A percentile compares a stretch with the other conserved stretches of the same genome.
These are phyloP conservation scores for Pseudomonodictys pantanalensis DNA, from an alignment of 495 filamentous ascomycete species.

Conservation along the genomic window DNA sequence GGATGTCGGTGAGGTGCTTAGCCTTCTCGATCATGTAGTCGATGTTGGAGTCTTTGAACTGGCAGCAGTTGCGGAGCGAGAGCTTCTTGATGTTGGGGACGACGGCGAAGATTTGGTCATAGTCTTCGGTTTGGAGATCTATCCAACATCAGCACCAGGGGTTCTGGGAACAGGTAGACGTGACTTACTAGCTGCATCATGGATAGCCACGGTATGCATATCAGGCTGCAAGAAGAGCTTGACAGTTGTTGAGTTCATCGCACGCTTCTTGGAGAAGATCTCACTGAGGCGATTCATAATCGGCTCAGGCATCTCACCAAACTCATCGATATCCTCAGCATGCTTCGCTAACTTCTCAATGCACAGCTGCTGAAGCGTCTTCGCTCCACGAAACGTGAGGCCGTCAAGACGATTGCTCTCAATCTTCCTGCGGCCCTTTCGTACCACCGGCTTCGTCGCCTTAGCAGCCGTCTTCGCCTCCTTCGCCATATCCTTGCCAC, in stretches of 20 bases:
- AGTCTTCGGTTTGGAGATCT: constrained; percentile 73
- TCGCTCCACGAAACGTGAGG: constrained; percentile 63
- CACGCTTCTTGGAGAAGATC: constrained; percentile 74
- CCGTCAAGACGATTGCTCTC: constrained; percentile 81
- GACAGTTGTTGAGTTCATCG: constrained; percentile 66
- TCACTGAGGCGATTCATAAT: constrained; percentile 73
- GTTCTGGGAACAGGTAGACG: constrained; percentile 19
- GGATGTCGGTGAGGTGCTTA: constrained; percentile 56
- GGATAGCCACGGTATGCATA: constrained; percentile 64
- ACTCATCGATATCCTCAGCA: constrained; percentile 75
- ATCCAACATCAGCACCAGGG: neutral
- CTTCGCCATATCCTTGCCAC: constrained; percentile 71
- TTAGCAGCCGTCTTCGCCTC: constrained; percentile 57
- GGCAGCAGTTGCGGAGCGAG: constrained; percentile 74
- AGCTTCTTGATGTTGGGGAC: constrained; percentile 64
- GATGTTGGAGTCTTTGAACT: constrained; percentile 79
- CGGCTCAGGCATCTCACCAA: constrained; percentile 69
- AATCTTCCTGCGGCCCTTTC: constrained; percentile 61
- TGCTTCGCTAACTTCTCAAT: constrained; percentile 82
- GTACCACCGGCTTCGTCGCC: constrained; percentile 51
- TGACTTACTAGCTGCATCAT: constrained; percentile 66
- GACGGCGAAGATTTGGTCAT: constrained; percentile 73
- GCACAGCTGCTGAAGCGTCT: constrained; percentile 71
- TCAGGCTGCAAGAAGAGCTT: constrained; percentile 73
- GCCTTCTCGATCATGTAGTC: constrained; percentile 73